Evolutionary conservation across 257 asterid genomes (phyloP), one percentile per base, ranked within the genome.

Genomic region (Solanum paucissectum): DNA sequence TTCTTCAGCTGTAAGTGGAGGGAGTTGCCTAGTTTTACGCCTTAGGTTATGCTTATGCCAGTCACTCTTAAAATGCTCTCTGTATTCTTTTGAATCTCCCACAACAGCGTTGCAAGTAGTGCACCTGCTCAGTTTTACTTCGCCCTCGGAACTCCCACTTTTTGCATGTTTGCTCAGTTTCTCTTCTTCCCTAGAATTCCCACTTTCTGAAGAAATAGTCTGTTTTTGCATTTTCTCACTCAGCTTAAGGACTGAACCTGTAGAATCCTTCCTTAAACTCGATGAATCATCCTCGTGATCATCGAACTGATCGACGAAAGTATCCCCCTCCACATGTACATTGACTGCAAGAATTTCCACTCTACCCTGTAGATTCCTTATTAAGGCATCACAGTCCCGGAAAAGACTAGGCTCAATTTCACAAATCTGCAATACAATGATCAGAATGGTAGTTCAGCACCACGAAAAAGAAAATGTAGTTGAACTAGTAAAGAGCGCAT

Each of bases 1-100:
- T 91, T 97, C 98, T 46, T 95, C 98, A 23, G 95, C 95, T 71
- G 95, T 88, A 71, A 97, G 96, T 44, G 99, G 98, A 86, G 96
- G 92, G 29, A 97, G 98, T 84, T 95, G 96, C 91, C 94, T 92
- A 23, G 95, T 95, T 88, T 97, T 97, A 49, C 98, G 91, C 94
- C 95, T 92, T 32, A 95, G 89, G 84, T 95, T 97, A 77, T 71
- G 82, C 87, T 95, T 97, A 90, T 97, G 99, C 99, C 99, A 97
- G 5, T 97, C 99, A 44, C 98, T 93, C 95, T 97, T 97, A 87
- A 94, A 97, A 90, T 95, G 99, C 89, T 95, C 98, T 71, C 99
- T 92, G 88, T 95, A 97, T 84, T 91, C 94, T 88, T 95, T 94
- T 23, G 96, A 89, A 88, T 94, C 98, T 10, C 98, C 98, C 29